These are phyloP conservation scores for Alternaria ethzedia DNA, from an alignment of 2,329 filamentous ascomycete species.

Conservation along the genomic window DNA sequence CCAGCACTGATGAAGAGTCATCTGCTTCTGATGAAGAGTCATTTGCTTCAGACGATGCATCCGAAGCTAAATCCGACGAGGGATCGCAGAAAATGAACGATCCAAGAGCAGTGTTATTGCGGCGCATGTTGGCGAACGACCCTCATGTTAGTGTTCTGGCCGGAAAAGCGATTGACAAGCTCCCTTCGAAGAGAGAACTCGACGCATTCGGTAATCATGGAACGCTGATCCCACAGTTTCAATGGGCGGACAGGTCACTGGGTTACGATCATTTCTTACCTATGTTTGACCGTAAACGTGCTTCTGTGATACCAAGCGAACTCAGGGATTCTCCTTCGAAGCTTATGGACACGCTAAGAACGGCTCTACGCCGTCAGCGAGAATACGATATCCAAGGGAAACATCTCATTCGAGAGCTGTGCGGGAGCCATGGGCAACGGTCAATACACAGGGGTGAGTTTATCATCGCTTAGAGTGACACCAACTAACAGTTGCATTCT, in stretches of 20 bases:
- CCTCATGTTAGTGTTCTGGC: slow-evolving; percentile 2
- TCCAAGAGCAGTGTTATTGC: slow-evolving; percentile 4
- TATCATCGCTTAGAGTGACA: background rate
- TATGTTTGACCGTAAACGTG: slow-evolving; percentile 15
- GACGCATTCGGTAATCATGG: background rate
- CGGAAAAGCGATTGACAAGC: background rate
- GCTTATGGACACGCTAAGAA: slow-evolving; percentile 22
- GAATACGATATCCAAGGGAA: slow-evolving; percentile 1
- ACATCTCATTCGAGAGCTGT: slow-evolving; percentile 31
- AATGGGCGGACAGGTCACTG: background rate
- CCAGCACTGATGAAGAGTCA: slow-evolving; percentile 25
- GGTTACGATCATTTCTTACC: slow-evolving; percentile 23
- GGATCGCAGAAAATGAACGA: slow-evolving; percentile 10
- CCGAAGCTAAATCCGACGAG: slow-evolving; percentile 13
- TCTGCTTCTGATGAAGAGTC: slow-evolving; percentile 6
- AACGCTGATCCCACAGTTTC: background rate
- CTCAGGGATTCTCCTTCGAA: slow-evolving; percentile 16
- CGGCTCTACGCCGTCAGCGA: slow-evolving; percentile 16
- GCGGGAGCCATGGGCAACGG: slow-evolving; percentile 37
- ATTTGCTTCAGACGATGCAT: slow-evolving; percentile 1
- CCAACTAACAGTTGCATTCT: slow-evolving; percentile 27
- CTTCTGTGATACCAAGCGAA: slow-evolving; percentile 10
- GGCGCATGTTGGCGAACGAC: slow-evolving; percentile 12
- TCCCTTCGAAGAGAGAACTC: background rate
- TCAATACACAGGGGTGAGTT: slow-evolving; percentile 44